Percentiles rank a stretch among this genome's conserved stretches.
Evolutionary conservation across 2,329 filamentous ascomycete genomes (phyloP).

Genomic region (Aspergillus ustus): DNA sequence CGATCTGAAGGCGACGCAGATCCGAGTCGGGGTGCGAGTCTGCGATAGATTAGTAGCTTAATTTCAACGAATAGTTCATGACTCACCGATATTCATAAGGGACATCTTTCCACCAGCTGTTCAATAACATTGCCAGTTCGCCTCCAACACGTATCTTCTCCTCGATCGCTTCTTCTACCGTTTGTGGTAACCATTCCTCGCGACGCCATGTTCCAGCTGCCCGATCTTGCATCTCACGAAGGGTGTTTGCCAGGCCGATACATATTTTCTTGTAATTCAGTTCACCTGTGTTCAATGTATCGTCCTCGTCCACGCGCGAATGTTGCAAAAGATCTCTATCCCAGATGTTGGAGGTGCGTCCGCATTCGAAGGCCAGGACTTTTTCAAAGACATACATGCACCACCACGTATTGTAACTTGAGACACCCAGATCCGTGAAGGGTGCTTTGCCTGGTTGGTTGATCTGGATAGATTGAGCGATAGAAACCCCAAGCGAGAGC

Average conservation of each 20-base stretch:
- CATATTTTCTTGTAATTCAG: background rate
- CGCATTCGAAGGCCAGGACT: conserved; percentile 11
- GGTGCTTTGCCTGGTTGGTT: background rate
- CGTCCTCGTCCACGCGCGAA: background rate
- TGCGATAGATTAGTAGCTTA: background rate
- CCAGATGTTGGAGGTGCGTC: conserved; percentile 3
- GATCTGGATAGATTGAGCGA: conserved; percentile 7
- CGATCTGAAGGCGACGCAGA: background rate
- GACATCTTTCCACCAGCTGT: background rate
- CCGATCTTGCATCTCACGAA: conserved; percentile 8
- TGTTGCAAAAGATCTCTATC: background rate
- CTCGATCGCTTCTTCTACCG: conserved; percentile 9
- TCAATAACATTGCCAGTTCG: conserved; percentile 3
- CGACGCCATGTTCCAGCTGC: conserved; percentile 6
- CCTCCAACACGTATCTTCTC: conserved; percentile 8
- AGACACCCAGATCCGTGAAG: no score
- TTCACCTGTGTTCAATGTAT: background rate
- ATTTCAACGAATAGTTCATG: background rate
- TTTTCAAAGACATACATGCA: conserved; percentile 15
- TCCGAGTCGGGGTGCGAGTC: background rate
- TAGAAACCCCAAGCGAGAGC: background rate
- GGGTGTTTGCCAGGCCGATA: conserved; percentile 5
- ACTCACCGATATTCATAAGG: conserved; percentile 2
- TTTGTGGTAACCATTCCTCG: conserved; percentile 15
- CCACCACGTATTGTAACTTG: conserved; percentile 2